phyloP scores from a whole-genome alignment of 179 eudicot genomes.

The Pouteria campechiana region DNA sequence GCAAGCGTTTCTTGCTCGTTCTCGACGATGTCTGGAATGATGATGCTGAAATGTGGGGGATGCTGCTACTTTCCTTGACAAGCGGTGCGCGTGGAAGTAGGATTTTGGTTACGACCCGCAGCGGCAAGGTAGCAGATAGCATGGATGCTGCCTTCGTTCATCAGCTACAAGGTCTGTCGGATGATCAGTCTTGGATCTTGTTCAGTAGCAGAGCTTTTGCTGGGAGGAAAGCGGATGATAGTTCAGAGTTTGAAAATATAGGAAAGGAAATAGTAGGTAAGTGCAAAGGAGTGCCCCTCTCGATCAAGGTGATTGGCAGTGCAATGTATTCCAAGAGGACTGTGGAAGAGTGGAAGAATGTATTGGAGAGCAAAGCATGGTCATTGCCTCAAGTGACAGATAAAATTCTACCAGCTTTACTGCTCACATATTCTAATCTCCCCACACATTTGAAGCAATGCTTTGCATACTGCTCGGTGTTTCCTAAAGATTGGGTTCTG shows the following conservation, averaged over 20 bases:
- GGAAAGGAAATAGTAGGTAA: slow-evolving; percentile 11
- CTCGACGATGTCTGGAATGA: slow-evolving; percentile 22
- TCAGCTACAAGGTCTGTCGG: slow-evolving; percentile 5
- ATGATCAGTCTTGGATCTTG: slow-evolving; percentile 8
- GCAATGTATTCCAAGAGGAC: slow-evolving; percentile 2
- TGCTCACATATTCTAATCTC: slow-evolving; percentile 11
- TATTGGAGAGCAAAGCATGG: slow-evolving; percentile 11
- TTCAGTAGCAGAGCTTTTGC: slow-evolving; percentile 10
- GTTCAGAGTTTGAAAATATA: slow-evolving; percentile 1
- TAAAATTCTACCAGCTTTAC: slow-evolving; percentile 13
- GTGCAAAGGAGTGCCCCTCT: slow-evolving; percentile 18
- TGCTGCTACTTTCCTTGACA: slow-evolving; percentile 1
- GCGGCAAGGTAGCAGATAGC: background rate
- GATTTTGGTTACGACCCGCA: slow-evolving; percentile 16
- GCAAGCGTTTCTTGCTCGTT: slow-evolving; percentile 9
- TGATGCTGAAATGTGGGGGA: slow-evolving; percentile 8
- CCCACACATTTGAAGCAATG: slow-evolving; percentile 11
- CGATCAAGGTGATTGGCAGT: slow-evolving; percentile 13
- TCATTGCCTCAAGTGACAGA: background rate
- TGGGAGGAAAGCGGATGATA: background rate
- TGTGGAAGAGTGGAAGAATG: slow-evolving; percentile 6
- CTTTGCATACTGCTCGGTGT: slow-evolving; percentile 16
- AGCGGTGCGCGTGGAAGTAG: slow-evolving; percentile 13
- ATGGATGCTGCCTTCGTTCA: background rate
- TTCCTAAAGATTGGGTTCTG: slow-evolving; percentile 14